Evolutionary conservation across 495 filamentous ascomycete genomes (phyloP).

Genomic region (Aspergillus campestris): DNA sequence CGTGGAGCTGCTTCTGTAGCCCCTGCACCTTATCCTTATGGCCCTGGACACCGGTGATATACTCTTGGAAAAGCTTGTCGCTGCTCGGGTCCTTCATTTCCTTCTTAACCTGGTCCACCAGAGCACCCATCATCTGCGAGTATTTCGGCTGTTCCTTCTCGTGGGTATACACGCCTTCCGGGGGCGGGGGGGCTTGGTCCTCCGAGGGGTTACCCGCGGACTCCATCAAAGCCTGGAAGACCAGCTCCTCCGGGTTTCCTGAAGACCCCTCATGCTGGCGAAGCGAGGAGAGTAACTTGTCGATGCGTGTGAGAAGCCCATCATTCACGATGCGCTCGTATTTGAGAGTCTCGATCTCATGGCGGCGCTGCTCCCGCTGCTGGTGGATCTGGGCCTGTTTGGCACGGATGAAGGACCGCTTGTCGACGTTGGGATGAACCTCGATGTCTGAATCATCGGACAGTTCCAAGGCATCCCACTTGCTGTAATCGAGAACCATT

Average conservation of each 20-base stretch:
- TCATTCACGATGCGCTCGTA: slow-evolving; percentile 94
- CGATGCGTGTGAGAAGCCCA: slow-evolving; percentile 74
- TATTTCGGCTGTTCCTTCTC: slow-evolving; percentile 73
- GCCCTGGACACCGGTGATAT: slow-evolving; percentile 62
- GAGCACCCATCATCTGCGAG: slow-evolving; percentile 86
- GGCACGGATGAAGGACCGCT: slow-evolving; percentile 94
- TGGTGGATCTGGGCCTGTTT: slow-evolving; percentile 96
- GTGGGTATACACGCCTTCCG: slow-evolving; percentile 69
- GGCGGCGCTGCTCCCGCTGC: slow-evolving; percentile 71
- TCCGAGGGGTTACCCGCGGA: slow-evolving; percentile 59
- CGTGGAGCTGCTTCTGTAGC: slow-evolving; percentile 64
- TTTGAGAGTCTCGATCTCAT: slow-evolving; percentile 83
- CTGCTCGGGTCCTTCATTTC: slow-evolving; percentile 63
- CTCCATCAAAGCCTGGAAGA: slow-evolving; percentile 83
- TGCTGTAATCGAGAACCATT: slow-evolving; percentile 93
- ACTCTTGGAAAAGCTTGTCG: slow-evolving; percentile 57
- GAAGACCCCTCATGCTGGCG: slow-evolving; percentile 59
- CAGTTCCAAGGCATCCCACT: slow-evolving; percentile 93
- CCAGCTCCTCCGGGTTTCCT: slow-evolving; percentile 67
- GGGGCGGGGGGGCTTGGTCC: slow-evolving; percentile 62
- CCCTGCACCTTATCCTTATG: slow-evolving; percentile 70
- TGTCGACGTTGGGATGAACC: slow-evolving; percentile 98
- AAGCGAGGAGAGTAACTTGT: slow-evolving; percentile 62
- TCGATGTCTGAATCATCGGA: slow-evolving; percentile 97
- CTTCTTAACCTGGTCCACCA: slow-evolving; percentile 92